phyloP scores from a whole-genome alignment of 1,284 basidiomycete species.

The Mycosarcoma maydis region DNA sequence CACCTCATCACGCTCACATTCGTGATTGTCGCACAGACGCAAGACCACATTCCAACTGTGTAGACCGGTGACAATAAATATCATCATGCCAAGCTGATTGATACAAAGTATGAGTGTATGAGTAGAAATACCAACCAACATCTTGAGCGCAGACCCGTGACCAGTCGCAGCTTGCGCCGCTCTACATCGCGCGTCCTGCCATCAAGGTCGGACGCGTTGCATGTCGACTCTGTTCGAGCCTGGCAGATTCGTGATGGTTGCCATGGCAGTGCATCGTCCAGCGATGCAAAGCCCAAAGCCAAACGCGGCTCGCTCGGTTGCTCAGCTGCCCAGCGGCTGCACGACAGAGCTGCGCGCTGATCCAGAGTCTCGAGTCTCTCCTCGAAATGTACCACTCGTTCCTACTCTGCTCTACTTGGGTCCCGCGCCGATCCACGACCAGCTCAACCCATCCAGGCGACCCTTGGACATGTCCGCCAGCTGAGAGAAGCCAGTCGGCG shows the following conservation, averaged over 20 bases:
- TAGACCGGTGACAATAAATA: background rate
- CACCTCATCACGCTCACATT: no score
- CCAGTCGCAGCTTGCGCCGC: no score
- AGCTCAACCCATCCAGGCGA: slow-evolving; percentile 46
- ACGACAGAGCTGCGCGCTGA: background rate
- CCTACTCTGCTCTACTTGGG: slow-evolving; percentile 1
- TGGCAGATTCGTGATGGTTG: no score
- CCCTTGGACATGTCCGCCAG: slow-evolving; percentile 45
- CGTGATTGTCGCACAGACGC: no score
- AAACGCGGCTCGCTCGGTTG: background rate
- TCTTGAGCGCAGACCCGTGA: no score
- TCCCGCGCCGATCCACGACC: slow-evolving; percentile 47
- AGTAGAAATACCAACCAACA: slow-evolving; percentile 12
- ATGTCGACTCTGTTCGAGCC: no score
- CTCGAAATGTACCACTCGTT: no score
- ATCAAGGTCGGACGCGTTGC: slow-evolving; percentile 32
- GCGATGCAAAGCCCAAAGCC: slow-evolving; percentile 2
- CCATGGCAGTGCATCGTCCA: no score
- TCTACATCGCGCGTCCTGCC: slow-evolving; percentile 23
- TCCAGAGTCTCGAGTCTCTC: background rate
- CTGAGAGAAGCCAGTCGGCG: slow-evolving; percentile 47
- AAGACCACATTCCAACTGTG: no score
- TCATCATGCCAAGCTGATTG: no score
- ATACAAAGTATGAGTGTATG: no score
- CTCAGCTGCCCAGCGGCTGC: slow-evolving; percentile 11